These are phyloP conservation scores for Neofusicoccum sp. DNA, from an alignment of 2,329 filamentous ascomycete genomes.

Conservation along the genomic window DNA sequence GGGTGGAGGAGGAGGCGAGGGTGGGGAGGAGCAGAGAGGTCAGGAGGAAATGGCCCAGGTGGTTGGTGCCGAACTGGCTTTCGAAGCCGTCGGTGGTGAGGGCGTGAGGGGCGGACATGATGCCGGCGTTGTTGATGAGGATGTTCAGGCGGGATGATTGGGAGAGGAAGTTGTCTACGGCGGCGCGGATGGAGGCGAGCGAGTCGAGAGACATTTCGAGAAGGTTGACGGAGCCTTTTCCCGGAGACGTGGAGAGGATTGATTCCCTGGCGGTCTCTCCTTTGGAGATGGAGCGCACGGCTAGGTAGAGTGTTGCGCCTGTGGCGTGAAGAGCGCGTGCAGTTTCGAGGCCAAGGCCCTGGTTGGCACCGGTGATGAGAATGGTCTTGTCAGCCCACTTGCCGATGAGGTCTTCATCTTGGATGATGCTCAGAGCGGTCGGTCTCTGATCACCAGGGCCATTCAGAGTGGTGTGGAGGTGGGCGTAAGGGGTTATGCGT, in stretches of 20 bases:
- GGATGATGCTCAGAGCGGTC: slow-evolving; percentile 41
- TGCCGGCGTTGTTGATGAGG: slow-evolving; percentile 41
- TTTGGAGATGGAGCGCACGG: slow-evolving; percentile 28
- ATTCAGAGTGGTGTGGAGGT: slow-evolving; percentile 22
- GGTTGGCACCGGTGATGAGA: slow-evolving; percentile 29
- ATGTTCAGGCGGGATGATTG: slow-evolving; percentile 36
- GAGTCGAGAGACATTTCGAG: slow-evolving; percentile 37
- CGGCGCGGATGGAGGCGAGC: slow-evolving; percentile 35
- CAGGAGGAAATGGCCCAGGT: slow-evolving; percentile 46
- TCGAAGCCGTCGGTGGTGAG: slow-evolving; percentile 45
- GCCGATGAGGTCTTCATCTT: slow-evolving; percentile 35
- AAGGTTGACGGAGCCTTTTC: slow-evolving; percentile 32
- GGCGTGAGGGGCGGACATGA: slow-evolving; percentile 31
- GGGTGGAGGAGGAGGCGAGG: slow-evolving; percentile 24
- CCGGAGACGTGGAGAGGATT: slow-evolving; percentile 37
- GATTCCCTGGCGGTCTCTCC: slow-evolving; percentile 24
- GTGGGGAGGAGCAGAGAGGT: slow-evolving; percentile 44
- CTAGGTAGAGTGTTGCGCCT: slow-evolving; percentile 30
- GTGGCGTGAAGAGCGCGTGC: slow-evolving; percentile 20
- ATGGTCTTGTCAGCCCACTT: neutral
- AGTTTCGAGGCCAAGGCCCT: slow-evolving; percentile 21
- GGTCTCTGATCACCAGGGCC: slow-evolving; percentile 43
- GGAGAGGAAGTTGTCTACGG: slow-evolving; percentile 31
- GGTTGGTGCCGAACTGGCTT: slow-evolving; percentile 47
- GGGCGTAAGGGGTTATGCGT: slow-evolving; percentile 21